Base-by-base conservation (phyloP, 1,284 basidiomycete species). In the Gymnopus androsaceus region DNA sequence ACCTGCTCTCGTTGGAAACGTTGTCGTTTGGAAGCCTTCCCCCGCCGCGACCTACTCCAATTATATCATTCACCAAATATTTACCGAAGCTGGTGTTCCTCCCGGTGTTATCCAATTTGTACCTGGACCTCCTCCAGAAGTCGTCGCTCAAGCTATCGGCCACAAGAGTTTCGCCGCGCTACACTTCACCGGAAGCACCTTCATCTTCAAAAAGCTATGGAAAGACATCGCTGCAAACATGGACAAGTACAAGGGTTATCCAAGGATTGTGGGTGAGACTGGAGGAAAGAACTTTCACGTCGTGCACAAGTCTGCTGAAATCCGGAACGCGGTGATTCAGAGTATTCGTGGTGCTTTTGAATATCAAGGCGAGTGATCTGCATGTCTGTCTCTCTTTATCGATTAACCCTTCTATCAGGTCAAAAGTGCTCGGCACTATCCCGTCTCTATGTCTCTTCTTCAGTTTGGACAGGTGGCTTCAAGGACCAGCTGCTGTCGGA, bases 221-320 rank as follows among this genome's bases (percentile, higher is more conserved):
- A 96, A 95, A 77, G 88, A 96, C 70, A 97, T 99, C 66, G 90
- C 90, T 7, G 70, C 75, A 64, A 97, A 98, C 76, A 70, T 98
- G 56, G 92, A 93, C 70, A 83, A 79, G 51, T 97, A 97, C 79
- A 84, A 78, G 66, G 79, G 84, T 15, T 99, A 98, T 76, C 96
- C 97, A 1, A 83, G 96, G 63, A 92, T 99, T 60, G 95, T 99
- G 12, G 95, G 95, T 30, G 95, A 98, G 79, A 95, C 94, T 9
- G 93, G 95, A 54, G 95, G 96, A 59, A 99, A 99, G 82, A 98
- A 99, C 80, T 98, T 96, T 82, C 96, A 98, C 77, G 67, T 99
- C 55, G 80, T 98, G 50, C 96, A 98, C 75, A 79, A 84, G 54
- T 88, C 87, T 14, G 95, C 95, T 50, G 91, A 97, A 66, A 76